Percentiles rank a stretch among this genome's conserved stretches.
phyloP scores from a whole-genome alignment of 2,329 filamentous ascomycete genomes.

The Dactylellina cionopaga region DNA sequence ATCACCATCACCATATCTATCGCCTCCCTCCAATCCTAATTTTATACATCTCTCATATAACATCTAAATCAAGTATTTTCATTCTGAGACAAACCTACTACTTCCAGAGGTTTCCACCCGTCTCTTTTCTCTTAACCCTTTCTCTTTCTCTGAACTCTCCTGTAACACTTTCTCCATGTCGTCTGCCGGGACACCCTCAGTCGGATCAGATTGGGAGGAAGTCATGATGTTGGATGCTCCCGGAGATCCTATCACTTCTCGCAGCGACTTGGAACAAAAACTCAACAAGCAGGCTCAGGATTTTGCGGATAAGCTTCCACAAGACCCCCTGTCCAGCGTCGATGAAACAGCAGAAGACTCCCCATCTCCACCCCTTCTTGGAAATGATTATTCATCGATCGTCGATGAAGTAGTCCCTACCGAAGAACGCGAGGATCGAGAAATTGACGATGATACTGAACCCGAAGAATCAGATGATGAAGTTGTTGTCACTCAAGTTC shows the following conservation, averaged over 20 bases:
- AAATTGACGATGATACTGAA: conserved; percentile 16
- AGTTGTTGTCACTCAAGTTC: conserved; percentile 4
- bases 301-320: conserved; percentile 20
- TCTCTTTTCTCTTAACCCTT: neutral
- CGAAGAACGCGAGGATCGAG: conserved; percentile 13
- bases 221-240: conserved; percentile 26
- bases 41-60: too few relatives aligned
- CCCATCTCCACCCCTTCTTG: too few relatives aligned
- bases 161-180: conserved; percentile 8
- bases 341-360: neutral
- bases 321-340: neutral
- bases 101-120: too few relatives aligned
- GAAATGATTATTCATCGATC: neutral
- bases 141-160: neutral
- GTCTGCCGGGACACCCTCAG: neutral
- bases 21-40: too few relatives aligned
- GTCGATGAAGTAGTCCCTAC: neutral
- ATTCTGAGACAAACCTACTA: too few relatives aligned
- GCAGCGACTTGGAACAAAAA: conserved; percentile 7
- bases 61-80: too few relatives aligned
- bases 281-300: conserved; percentile 7
- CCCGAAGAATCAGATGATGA: conserved; percentile 26
- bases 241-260: neutral
- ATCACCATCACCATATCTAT: too few relatives aligned
- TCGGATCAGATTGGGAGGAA: conserved; percentile 2